Conservation (phyloP, 176 grass and related monocot species). For the Puya raimondii region DNA sequence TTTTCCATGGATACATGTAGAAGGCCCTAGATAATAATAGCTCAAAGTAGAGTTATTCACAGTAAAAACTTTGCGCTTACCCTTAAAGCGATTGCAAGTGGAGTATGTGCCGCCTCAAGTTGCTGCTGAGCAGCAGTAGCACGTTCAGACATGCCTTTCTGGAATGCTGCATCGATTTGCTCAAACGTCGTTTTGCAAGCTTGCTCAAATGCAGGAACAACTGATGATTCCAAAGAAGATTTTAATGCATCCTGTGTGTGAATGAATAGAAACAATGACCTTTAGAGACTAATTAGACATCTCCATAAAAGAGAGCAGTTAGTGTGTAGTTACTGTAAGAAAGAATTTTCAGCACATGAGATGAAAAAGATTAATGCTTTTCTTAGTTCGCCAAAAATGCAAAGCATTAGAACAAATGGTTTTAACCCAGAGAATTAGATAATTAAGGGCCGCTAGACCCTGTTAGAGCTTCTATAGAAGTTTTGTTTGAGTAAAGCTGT, state of each 20-base stretch:
- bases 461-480: background rate
- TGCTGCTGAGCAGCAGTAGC: constrained; percentile 57
- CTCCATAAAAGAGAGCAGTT: background rate
- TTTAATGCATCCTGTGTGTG: constrained; percentile 59
- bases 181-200: constrained; percentile 77
- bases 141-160: constrained; percentile 83
- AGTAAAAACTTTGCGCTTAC: constrained; percentile 19
- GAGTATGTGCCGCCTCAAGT: constrained; percentile 52
- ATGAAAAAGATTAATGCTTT: background rate
- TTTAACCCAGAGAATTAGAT: background rate
- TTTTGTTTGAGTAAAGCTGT: background rate
- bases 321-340: background rate
- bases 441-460: too few relatives aligned
- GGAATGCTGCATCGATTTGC: constrained; percentile 79
- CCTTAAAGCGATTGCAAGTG: constrained; percentile 65
- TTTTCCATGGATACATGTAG: too few relatives aligned
- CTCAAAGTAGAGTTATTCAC: too few relatives aligned
- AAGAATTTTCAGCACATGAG: background rate
- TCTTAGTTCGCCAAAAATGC: background rate
- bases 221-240: constrained; percentile 56
- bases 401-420: background rate
- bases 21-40: too few relatives aligned
- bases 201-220: constrained; percentile 85
- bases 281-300: background rate
- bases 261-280: background rate